Evolutionary conservation across 78 protist genomes (phyloP), one percentile per base, ranked within the genome.

Genomic region (Monosiga brevicollis): DNA sequence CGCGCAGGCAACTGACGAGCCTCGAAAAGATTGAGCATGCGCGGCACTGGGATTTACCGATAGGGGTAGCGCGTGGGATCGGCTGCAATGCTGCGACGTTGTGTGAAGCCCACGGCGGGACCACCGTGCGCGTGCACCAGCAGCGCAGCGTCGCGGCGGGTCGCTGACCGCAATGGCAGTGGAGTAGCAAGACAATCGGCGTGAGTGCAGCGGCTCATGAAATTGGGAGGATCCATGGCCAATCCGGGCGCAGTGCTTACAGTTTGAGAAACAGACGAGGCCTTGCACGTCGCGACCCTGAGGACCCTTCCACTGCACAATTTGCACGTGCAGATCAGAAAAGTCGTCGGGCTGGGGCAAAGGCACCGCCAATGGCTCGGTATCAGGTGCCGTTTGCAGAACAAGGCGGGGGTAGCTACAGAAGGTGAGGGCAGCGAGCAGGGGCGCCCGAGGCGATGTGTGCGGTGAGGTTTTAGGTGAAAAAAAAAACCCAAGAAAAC

Each of bases 71-170:
- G 54, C 11, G n/a, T 42, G 71, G 32, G 9, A 29, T 42, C 42
- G 54, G 83, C 54, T 20, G 83, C 54, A 23, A 10, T n/a, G 70
- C 40, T 79, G 71, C 83, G 83, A 26, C 42, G 62, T 6, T 36
- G n/a, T 55, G 38, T 22, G 26, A 35, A 41, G 22, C 39, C 54
- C 3, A 41, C 36, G 22, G 54, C 83, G 0, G 83, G 83, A 23
- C 83, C 83, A 20, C 83, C 83, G 0, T 79, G 83, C 35, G 41
- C 83, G 71, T 79, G 83, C 23, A 41, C 54, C 38, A 79, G 41
- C 71, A 79, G 72, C 34, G 83, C 9, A 6, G 83, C 54, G 22
- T 23, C n/a, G 71, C 73, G 23, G 42, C n/a, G 62, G 20, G 54
- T 79, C n/a, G 38, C 73, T 41, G 22, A n/a, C n/a, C n/a, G 11